Evolutionary conservation across 2,329 filamentous ascomycete species (phyloP).

Genomic region (Nothophaeocryptopus gaeumannii): DNA sequence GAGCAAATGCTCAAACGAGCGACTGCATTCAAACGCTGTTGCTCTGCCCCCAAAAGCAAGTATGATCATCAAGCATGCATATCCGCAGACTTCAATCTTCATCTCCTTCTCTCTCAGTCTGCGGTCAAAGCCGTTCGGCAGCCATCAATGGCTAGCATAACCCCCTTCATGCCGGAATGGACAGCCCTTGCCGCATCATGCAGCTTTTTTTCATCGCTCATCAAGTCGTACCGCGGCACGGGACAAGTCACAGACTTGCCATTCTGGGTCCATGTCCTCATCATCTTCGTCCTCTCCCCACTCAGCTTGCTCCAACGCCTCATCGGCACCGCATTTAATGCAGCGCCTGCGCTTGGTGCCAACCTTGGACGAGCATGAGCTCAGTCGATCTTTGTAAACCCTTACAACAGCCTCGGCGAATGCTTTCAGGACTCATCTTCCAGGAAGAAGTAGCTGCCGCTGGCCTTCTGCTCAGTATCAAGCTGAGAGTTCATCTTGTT

Average conservation of each 20-base stretch:
- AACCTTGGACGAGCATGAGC: neutral
- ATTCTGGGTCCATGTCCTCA: conserved; percentile 23
- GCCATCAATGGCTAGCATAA: too few species aligned
- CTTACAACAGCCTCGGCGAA: conserved; percentile 36
- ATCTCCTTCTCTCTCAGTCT: too few species aligned
- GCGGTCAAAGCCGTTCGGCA: too few species aligned
- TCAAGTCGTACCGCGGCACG: conserved; percentile 4
- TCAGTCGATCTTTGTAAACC: too few species aligned
- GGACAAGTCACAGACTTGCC: neutral
- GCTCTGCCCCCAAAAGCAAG: too few species aligned
- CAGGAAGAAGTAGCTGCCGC: conserved; percentile 97
- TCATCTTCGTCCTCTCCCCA: conserved; percentile 61
- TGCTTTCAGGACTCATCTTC: conserved; percentile 77
- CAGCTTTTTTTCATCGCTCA: conserved; percentile 10
- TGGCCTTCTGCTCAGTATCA: conserved; percentile 94
- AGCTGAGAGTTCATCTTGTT: conserved; percentile 96
- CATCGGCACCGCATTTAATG: conserved; percentile 47
- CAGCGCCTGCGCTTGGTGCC: conserved; percentile 33
- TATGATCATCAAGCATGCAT: too few species aligned
- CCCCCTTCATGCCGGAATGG: too few species aligned
- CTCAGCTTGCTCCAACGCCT: conserved; percentile 58
- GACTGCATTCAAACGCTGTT: too few species aligned
- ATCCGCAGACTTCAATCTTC: too few species aligned
- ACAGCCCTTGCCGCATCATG: neutral
- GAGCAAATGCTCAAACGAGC: too few species aligned